These are phyloP conservation scores for Solanum habrochaites DNA, from an alignment of 257 asterid species.

Conservation along the genomic window DNA sequence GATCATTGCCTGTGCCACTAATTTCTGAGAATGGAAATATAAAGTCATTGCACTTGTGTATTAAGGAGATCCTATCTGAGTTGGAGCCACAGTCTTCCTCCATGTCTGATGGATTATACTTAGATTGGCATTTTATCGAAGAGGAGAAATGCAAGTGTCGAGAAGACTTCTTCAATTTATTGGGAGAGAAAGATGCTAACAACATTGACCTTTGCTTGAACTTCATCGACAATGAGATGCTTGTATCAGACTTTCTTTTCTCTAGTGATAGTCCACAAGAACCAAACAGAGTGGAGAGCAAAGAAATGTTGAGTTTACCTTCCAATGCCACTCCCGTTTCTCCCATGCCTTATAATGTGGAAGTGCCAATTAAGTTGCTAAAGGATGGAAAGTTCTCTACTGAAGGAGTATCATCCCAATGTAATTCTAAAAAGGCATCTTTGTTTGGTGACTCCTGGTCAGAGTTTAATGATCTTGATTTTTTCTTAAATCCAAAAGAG, in stretches of 20 bases:
- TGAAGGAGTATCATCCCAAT: conserved; percentile 20
- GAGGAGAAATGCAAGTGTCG: conserved; percentile 33
- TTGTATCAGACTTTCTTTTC: conserved; percentile 44
- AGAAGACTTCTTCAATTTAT: conserved; percentile 29
- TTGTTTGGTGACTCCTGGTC: conserved; percentile 45
- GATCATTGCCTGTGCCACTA: conserved; percentile 76
- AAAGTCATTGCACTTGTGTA: conserved; percentile 29
- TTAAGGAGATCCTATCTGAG: conserved; percentile 40
- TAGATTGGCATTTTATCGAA: conserved; percentile 77
- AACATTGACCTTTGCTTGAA: conserved; percentile 22
- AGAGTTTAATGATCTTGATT: conserved; percentile 38
- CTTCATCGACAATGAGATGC: conserved; percentile 25
- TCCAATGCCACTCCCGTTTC: conserved; percentile 11
- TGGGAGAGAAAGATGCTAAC: conserved; percentile 40
- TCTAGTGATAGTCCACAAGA: conserved; percentile 34
- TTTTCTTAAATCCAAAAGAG: conserved; percentile 45
- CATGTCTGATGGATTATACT: conserved; percentile 70
- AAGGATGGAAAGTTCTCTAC: conserved; percentile 18
- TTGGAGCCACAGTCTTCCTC: conserved; percentile 52
- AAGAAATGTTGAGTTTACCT: conserved; percentile 30
- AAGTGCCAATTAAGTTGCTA: conserved; percentile 20
- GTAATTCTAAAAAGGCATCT: conserved; percentile 26
- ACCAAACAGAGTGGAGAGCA: conserved; percentile 23
- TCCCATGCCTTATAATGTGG: conserved; percentile 20
- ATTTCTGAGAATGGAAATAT: conserved; percentile 26